A percentile compares a stretch with the other conserved stretches of the same genome.
Evolutionary conservation across 768 basidiomycete genomes (phyloP).

Genomic region (Lactifluus hygrophoroides): DNA sequence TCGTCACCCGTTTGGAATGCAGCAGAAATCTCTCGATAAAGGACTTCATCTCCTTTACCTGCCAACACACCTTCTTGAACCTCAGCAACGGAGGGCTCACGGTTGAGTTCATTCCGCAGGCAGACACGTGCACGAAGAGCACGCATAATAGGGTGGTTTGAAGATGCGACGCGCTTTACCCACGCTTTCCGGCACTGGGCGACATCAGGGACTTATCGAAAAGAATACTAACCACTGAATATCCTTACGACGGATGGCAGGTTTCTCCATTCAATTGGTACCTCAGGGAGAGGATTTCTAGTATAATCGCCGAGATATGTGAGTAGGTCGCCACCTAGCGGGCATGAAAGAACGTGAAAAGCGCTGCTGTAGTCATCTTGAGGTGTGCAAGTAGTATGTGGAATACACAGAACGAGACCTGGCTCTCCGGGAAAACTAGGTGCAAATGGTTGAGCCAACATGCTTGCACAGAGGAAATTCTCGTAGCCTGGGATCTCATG

Average conservation of each 20-base stretch:
- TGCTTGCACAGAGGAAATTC: neutral
- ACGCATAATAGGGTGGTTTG: neutral
- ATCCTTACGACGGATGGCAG: neutral
- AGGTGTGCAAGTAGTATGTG: neutral
- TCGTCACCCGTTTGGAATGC: neutral
- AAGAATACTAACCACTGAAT: neutral
- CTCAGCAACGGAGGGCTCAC: constrained; percentile 3
- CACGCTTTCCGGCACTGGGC: neutral
- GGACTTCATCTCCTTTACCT: neutral
- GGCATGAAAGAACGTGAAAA: neutral
- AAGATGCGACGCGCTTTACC: neutral
- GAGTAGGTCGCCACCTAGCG: neutral
- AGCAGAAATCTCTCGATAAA: neutral
- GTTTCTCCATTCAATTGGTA: neutral
- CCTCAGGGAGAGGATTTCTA: neutral
- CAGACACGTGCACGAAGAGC: neutral
- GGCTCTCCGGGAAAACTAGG: neutral
- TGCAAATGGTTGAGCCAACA: neutral
- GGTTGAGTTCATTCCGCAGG: neutral
- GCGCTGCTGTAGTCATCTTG: neutral
- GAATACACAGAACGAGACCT: neutral
- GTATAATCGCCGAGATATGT: neutral
- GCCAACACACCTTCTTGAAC: neutral
- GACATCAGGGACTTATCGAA: neutral
- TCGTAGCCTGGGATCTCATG: neutral